Percentiles rank a stretch among this genome's conserved stretches.
Evolutionary conservation across 495 filamentous ascomycete species (phyloP).

Genomic region (Oidiodendron maius): DNA sequence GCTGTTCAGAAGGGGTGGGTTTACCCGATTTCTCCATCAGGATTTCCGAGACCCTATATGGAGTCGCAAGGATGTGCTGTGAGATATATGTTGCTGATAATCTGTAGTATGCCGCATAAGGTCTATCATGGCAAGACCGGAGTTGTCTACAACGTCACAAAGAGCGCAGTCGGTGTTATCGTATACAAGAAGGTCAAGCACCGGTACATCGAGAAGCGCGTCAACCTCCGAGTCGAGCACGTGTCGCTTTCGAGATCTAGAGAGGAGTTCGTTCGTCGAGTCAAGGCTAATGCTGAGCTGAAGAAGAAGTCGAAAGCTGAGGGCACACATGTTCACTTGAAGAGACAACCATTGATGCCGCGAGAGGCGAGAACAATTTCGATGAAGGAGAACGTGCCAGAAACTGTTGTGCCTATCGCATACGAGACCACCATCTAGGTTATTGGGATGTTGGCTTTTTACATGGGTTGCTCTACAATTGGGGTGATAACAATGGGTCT

Average conservation of each 20-base stretch:
- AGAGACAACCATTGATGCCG: constrained; percentile 80
- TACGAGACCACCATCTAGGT: constrained; percentile 98
- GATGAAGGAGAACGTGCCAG: constrained; percentile 70
- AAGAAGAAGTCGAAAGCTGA: constrained; percentile 88
- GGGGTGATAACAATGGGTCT: constrained; percentile 14
- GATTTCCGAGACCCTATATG: not conserved
- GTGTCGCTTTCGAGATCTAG: constrained; percentile 86
- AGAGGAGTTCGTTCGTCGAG: constrained; percentile 91
- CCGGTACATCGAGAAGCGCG: constrained; percentile 98
- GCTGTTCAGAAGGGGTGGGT: constrained; percentile 95
- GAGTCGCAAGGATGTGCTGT: not conserved
- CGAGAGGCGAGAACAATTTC: constrained; percentile 73
- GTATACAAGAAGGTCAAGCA: constrained; percentile 98
- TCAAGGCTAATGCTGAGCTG: constrained; percentile 90
- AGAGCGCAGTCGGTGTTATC: constrained; percentile 92
- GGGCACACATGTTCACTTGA: constrained; percentile 79
- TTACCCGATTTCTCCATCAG: not conserved
- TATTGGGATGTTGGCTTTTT: constrained; percentile 21
- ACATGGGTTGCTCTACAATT: constrained; percentile 25
- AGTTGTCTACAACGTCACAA: constrained; percentile 97
- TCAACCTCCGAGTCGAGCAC: constrained; percentile 98
- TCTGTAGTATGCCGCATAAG: constrained; percentile 90
- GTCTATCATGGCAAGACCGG: constrained; percentile 99
- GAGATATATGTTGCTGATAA: no score
- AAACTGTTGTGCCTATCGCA: constrained; percentile 84